Evolutionary conservation across 108 stramenopile species (phyloP), one percentile per base, ranked within the genome.

Genomic region (Cyclostephanos tholiformis): DNA sequence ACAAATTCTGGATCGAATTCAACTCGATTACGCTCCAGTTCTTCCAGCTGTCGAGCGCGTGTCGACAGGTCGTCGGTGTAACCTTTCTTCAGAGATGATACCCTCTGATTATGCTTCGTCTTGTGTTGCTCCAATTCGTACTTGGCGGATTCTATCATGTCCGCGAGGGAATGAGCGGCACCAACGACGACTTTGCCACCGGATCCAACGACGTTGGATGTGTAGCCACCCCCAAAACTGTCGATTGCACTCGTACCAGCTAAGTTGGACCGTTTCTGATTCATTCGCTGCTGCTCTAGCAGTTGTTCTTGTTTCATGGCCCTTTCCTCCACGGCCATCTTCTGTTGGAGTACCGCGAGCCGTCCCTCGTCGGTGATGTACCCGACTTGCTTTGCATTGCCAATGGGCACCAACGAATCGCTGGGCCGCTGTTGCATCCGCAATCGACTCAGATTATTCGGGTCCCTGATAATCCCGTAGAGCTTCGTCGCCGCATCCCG

Each of bases 291-390:
- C 16, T 79, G 63, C 30, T 79, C 78, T 22, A 57, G 36, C 44
- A 39, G 29, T 59, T 74, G 30, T n/a, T 69, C 63, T 52, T 53
- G 62, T 48, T 59, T 73, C 68, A 61, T 7, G 10, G 36, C 27
- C 46, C 63, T 67, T 43, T 80, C 72, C 36, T 74, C 79, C 23
- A 25, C 35, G 23, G 44, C 71, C 77, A 79, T 74, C 50, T 74
- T 79, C 20, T 72, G 41, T 61, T 75, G 78, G 4, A 79, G 43
- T 3, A 75, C 32, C 36, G 62, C 29, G 49, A 38, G 73, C 0
- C 80, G 62, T 14, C 53, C 80, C 30, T 77, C 80, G 49, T 82
- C 80, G 25, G 76, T 82, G 7, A 79, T 79, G 41, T 62, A 83
- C 11, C 75, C 82, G 16, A 72, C 82, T 52, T 83, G 67, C 13